These are phyloP conservation scores for Tolypocladium inflatum DNA, from an alignment of 2,329 filamentous ascomycete genomes.

Conservation along the genomic window DNA sequence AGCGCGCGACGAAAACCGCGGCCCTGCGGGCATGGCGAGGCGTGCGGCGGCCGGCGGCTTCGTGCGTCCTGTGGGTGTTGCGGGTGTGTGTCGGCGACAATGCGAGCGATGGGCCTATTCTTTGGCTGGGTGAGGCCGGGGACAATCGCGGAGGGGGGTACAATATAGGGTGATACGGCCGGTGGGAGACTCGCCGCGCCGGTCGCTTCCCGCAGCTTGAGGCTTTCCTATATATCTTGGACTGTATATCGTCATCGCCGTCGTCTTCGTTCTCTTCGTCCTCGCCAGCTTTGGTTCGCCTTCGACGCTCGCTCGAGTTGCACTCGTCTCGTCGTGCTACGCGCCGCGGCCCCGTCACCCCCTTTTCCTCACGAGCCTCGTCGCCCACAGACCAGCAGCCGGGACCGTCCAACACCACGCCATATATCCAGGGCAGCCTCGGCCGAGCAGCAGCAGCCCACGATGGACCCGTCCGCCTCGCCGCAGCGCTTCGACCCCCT, in stretches of 20 bases:
- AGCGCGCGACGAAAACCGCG: not conserved
- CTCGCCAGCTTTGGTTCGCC: not conserved
- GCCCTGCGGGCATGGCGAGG: not conserved
- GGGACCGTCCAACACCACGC: too few relatives aligned
- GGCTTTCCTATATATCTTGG: not conserved
- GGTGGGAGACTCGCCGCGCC: not conserved
- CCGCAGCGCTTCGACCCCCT: conserved; percentile 20
- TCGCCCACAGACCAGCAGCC: not conserved
- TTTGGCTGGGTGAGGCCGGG: not conserved
- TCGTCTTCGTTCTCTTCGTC: not conserved
- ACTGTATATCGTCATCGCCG: not conserved
- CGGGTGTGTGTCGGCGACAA: not conserved
- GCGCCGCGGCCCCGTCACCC: conserved; percentile 1
- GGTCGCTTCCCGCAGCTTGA: not conserved
- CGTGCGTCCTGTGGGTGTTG: not conserved
- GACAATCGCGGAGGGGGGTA: not conserved
- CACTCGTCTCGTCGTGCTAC: not conserved
- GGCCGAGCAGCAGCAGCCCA: conserved; percentile 5
- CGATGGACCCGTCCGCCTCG: not conserved
- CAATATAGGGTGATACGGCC: not conserved
- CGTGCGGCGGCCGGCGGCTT: not conserved
- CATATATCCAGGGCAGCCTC: not conserved
- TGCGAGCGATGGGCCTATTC: not conserved
- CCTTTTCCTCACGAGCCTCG: not conserved
- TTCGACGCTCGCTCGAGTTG: not conserved